phyloP scores from a whole-genome alignment of 2,329 filamentous ascomycete genomes.

The Nigrospora sphaerica region DNA sequence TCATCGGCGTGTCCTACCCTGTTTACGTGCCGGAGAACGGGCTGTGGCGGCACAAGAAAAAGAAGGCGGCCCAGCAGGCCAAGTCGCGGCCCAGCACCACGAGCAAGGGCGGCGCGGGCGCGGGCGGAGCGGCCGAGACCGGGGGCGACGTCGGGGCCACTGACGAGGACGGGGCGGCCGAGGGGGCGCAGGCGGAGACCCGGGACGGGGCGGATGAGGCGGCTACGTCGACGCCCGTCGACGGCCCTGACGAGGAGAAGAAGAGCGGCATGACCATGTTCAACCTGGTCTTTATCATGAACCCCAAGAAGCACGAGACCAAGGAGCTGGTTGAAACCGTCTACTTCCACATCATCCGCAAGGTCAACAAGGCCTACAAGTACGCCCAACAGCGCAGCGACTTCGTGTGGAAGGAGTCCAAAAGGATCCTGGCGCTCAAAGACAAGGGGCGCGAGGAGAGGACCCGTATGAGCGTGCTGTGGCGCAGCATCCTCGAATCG shows the following conservation, averaged over 20 bases:
- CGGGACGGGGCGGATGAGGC: conserved; percentile 21
- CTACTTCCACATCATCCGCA: conserved; percentile 84
- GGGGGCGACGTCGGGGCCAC: background rate
- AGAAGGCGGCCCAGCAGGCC: conserved; percentile 48
- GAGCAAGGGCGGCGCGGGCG: conserved; percentile 12
- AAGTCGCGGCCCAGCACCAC: conserved; percentile 18
- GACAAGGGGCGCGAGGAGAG: conserved; percentile 64
- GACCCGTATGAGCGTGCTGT: conserved; percentile 57
- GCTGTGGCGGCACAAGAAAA: conserved; percentile 63
- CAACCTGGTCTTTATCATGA: conserved; percentile 88
- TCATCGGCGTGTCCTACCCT: conserved; percentile 76
- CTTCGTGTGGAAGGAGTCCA: conserved; percentile 88
- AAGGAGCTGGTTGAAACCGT: conserved; percentile 67
- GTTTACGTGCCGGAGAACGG: conserved; percentile 76
- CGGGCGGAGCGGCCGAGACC: conserved; percentile 6
- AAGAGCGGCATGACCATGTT: conserved; percentile 87
- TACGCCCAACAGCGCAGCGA: conserved; percentile 85
- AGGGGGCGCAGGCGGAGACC: conserved; percentile 15
- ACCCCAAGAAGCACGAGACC: conserved; percentile 70
- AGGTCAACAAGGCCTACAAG: conserved; percentile 86
- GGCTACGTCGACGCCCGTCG: conserved; percentile 28
- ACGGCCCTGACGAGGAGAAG: conserved; percentile 43
- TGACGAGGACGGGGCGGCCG: conserved; percentile 6
- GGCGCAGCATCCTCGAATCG: conserved; percentile 61
- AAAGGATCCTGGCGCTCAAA: conserved; percentile 72